These are phyloP conservation scores for Aspergillus aculeatus DNA, from an alignment of 2,329 filamentous ascomycete genomes.

Conservation along the genomic window DNA sequence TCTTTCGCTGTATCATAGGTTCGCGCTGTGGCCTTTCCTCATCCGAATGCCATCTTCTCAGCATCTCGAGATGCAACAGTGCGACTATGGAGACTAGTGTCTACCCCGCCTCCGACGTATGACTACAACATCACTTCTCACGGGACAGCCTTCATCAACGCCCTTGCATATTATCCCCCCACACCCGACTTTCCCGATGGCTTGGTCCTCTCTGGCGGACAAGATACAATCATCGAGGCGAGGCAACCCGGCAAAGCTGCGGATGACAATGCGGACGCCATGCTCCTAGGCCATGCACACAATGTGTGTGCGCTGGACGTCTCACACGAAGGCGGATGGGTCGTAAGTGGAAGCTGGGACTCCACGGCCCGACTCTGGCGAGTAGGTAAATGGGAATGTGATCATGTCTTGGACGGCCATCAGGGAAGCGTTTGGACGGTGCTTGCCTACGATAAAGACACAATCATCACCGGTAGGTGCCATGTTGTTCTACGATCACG, in stretches of 20 bases:
- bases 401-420: conserved; percentile 71
- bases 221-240: conserved; percentile 90
- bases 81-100: conserved; percentile 74
- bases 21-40: conserved; percentile 77
- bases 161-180: conserved; percentile 72
- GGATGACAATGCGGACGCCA: conserved; percentile 75
- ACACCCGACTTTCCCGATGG: conserved; percentile 70
- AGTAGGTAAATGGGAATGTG: conserved; percentile 79
- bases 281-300: conserved; percentile 80
- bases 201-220: conserved; percentile 80
- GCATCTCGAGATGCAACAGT: conserved; percentile 91
- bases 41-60: conserved; percentile 70
- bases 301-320: conserved; percentile 89
- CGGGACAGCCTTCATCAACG: conserved; percentile 84
- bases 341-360: conserved; percentile 95
- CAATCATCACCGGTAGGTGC: conserved; percentile 67
- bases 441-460: conserved; percentile 73
- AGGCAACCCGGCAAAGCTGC: conserved; percentile 66
- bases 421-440: conserved; percentile 88
- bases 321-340: conserved; percentile 66
- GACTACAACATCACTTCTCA: conserved; percentile 76
- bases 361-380: conserved; percentile 82
- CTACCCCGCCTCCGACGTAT: conserved; percentile 66
- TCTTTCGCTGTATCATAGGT: conserved; percentile 60
- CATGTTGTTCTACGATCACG: background rate